Percentiles rank a stretch among this genome's conserved stretches.
Conservation (phyloP, 148 eudicot species). For the Drosera capensis region DNA sequence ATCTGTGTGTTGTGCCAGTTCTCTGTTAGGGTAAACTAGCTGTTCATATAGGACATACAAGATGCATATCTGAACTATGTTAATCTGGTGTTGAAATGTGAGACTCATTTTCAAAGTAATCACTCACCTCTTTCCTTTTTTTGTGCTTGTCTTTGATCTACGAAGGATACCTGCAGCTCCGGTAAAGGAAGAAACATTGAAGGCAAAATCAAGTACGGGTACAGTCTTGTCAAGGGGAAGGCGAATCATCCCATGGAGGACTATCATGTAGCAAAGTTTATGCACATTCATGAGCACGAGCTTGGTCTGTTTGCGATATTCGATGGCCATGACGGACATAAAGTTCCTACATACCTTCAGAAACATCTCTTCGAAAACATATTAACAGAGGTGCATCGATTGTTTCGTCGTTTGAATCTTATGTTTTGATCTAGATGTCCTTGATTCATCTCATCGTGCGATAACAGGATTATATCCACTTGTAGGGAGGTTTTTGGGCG, state of each 20-base stretch:
- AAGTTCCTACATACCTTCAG: slow-evolving; percentile 39
- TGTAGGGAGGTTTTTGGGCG: slow-evolving; percentile 46
- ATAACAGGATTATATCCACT: slow-evolving; percentile 8
- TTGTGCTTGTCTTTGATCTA: not conserved
- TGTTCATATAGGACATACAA: too few relatives aligned
- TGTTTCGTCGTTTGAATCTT: not conserved
- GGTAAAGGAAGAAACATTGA: slow-evolving; percentile 44
- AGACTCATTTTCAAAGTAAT: too few relatives aligned
- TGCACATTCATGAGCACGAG: slow-evolving; percentile 26
- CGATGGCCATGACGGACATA: slow-evolving; percentile 43
- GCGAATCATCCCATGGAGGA: slow-evolving; percentile 56
- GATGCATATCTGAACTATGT: too few relatives aligned
- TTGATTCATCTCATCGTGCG: too few relatives aligned
- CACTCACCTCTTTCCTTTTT: not conserved
- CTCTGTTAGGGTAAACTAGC: too few relatives aligned
- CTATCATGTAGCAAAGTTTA: slow-evolving; percentile 42
- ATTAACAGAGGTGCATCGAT: slow-evolving; percentile 31
- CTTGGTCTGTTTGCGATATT: slow-evolving; percentile 47
- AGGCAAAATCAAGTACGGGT: slow-evolving; percentile 29
- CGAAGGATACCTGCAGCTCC: slow-evolving; percentile 14
- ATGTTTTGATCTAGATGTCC: too few relatives aligned
- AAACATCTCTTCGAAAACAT: slow-evolving; percentile 33
- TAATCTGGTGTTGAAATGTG: too few relatives aligned
- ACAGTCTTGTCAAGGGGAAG: slow-evolving; percentile 43
- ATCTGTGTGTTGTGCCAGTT: too few relatives aligned